phyloP scores from a whole-genome alignment of 805 yeast genomes.

The Naumovozyma dairenensis region DNA sequence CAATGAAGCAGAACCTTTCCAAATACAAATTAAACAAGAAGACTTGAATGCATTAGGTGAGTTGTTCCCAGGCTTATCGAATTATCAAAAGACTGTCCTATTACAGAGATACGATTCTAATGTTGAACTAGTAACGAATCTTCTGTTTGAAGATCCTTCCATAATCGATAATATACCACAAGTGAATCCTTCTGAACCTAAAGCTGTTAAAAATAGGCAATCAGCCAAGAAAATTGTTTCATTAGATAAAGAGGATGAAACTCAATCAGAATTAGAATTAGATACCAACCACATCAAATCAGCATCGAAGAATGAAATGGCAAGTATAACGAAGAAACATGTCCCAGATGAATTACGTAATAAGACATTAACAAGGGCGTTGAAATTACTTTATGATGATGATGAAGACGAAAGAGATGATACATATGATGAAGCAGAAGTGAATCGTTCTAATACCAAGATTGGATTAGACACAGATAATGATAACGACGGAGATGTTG shows the following conservation, averaged over 20 bases:
- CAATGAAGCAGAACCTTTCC: too few species aligned
- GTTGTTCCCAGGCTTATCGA: constrained; percentile 56
- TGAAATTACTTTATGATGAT: constrained; percentile 53
- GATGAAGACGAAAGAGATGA: constrained; percentile 87
- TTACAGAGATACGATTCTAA: constrained; percentile 39
- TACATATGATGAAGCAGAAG: constrained; percentile 49
- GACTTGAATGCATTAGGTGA: constrained; percentile 39
- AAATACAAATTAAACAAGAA: constrained; percentile 20
- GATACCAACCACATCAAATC: background rate
- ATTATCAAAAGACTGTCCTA: constrained; percentile 38
- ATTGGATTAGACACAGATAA: constrained; percentile 9
- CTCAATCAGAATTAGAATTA: constrained; percentile 4
- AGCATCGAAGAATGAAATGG: constrained; percentile 10
- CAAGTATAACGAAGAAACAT: constrained; percentile 10
- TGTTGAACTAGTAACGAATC: constrained; percentile 49
- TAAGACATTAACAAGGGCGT: constrained; percentile 48
- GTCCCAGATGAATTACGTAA: constrained; percentile 44
- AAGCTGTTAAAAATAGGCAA: background rate
- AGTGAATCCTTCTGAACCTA: constrained; percentile 6
- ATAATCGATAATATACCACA: constrained; percentile 26
- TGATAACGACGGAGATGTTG: constrained; percentile 5
- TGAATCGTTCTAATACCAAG: constrained; percentile 13
- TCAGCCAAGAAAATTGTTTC: constrained; percentile 15
- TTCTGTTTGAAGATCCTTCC: constrained; percentile 54
- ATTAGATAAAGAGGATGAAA: constrained; percentile 3